Base-by-base conservation (phyloP, 441 rosid species). In the Jatropha multifida region DNA sequence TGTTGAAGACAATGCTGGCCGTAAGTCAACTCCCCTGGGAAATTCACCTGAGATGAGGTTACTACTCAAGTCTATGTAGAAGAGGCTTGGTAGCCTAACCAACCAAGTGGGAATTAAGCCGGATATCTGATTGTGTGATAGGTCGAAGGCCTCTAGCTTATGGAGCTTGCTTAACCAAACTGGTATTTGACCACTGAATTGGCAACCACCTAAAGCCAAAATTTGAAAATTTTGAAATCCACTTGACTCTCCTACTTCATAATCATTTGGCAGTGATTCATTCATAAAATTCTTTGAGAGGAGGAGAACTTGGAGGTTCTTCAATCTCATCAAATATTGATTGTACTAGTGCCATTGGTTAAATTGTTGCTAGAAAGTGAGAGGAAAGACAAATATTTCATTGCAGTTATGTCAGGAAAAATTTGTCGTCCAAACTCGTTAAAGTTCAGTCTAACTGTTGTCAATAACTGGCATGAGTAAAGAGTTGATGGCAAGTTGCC, bases 361-460 rank as follows among this genome's bases (percentile, higher is more conserved):
- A 92, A 54, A 2, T 81, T 83, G 77, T 92, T 92, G 77, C 77
- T 76, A 40, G 95, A 92, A 68, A 90, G 42, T 2, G 95, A 88
- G 27, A 92, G 86, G 83, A 87, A 92, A 58, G 91, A 85, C 63
- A 92, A 74, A 13, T 91, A 88, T 71, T 83, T 73, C 77, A 92
- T 65, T 2, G 80, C 74, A 74, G 78, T 75, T 69, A 92, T 83
- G 40, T 76, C 86, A 3, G 91, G 86, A n/a, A 76, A 76, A 76
- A 92, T 85, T 78, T 88, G 82, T 63, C 95, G 95, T 32, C 79
- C 82, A 55, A 92, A 77, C 65, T 81, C 75, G 71, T 92, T 92
- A 70, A 86, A 85, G 65, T 91, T 89, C 64, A 89, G 80, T 81
- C 97, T 89, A 68, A 92, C 78, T 18, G 93, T 95, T 46, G 89